Evolutionary conservation across 2,329 filamentous ascomycete genomes (phyloP).

Genomic region (Apiospora sp.): DNA sequence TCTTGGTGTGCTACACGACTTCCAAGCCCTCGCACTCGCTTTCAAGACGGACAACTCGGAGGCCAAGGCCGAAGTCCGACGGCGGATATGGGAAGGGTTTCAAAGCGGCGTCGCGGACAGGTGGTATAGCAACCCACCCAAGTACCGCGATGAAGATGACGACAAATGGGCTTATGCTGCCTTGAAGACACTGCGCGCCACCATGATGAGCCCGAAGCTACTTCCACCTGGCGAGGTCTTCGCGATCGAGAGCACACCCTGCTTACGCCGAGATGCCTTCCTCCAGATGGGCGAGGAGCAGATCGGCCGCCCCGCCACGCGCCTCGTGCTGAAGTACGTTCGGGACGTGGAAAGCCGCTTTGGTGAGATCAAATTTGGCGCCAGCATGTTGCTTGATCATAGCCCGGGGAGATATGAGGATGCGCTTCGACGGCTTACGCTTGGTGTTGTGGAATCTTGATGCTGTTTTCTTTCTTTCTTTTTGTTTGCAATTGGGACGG

Average conservation of each 20-base stretch:
- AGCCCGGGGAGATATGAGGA: conserved; percentile 78
- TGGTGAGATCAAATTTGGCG: conserved; percentile 74
- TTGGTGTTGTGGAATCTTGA: conserved; percentile 50
- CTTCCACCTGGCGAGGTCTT: conserved; percentile 82
- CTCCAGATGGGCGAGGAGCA: conserved; percentile 53
- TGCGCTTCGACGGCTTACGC: conserved; percentile 66
- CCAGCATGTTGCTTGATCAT: conserved; percentile 79
- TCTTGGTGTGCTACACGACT: conserved; percentile 76
- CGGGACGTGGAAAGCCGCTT: conserved; percentile 75
- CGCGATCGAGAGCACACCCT: conserved; percentile 71
- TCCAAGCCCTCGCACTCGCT: conserved; percentile 74
- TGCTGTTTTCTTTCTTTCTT: neutral
- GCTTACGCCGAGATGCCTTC: conserved; percentile 73
- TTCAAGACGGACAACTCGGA: conserved; percentile 76
- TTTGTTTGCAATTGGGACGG: neutral
- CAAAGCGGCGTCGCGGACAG: conserved; percentile 67
- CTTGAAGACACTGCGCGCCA: conserved; percentile 69
- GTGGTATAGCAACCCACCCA: conserved; percentile 60
- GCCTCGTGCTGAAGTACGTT: conserved; percentile 75
- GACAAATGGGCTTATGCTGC: conserved; percentile 75
- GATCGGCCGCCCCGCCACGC: conserved; percentile 70
- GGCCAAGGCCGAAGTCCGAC: conserved; percentile 71
- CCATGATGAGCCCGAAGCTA: conserved; percentile 74
- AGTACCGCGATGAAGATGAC: conserved; percentile 57
- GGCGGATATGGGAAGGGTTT: conserved; percentile 71